These are phyloP conservation scores for Sphaerulina musiva DNA, from an alignment of 2,329 filamentous ascomycete genomes.

Conservation along the genomic window DNA sequence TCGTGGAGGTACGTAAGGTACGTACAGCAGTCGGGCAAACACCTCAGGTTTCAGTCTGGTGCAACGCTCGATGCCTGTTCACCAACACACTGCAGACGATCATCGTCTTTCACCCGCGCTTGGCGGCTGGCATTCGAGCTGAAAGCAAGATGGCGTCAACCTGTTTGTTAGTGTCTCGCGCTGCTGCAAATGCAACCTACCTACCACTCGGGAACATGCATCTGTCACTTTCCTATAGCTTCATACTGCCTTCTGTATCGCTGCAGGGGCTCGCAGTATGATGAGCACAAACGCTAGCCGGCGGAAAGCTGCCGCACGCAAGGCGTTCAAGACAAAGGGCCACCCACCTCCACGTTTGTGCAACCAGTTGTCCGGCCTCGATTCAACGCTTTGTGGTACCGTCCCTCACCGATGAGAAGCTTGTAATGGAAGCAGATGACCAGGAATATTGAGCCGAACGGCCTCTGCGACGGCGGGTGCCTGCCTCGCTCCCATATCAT, in stretches of 20 bases:
- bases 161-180: slow-evolving; percentile 1
- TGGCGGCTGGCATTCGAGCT: slow-evolving; percentile 2
- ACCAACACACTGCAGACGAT: not conserved
- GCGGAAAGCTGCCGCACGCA: slow-evolving; percentile 4
- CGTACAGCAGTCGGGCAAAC: not conserved
- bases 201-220: slow-evolving; percentile 7
- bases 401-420: not conserved
- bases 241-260: not conserved
- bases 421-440: not conserved
- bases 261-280: slow-evolving; percentile 9
- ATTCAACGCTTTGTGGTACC: not conserved
- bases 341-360: slow-evolving; percentile 4
- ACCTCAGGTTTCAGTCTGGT: slow-evolving; percentile 5
- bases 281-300: not conserved
- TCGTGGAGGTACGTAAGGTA: no score
- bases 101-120: not conserved
- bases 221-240: slow-evolving; percentile 10
- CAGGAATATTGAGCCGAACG: not conserved
- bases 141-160: slow-evolving; percentile 7
- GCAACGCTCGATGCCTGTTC: slow-evolving; percentile 1
- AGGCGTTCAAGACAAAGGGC: slow-evolving; percentile 7
- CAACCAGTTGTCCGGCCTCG: not conserved
- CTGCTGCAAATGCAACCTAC: slow-evolving; percentile 10
- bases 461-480: not conserved
- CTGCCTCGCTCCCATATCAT: not conserved